Base-by-base conservation (phyloP, 352 stramenopile species). In the Elongisporangium undulatum region DNA sequence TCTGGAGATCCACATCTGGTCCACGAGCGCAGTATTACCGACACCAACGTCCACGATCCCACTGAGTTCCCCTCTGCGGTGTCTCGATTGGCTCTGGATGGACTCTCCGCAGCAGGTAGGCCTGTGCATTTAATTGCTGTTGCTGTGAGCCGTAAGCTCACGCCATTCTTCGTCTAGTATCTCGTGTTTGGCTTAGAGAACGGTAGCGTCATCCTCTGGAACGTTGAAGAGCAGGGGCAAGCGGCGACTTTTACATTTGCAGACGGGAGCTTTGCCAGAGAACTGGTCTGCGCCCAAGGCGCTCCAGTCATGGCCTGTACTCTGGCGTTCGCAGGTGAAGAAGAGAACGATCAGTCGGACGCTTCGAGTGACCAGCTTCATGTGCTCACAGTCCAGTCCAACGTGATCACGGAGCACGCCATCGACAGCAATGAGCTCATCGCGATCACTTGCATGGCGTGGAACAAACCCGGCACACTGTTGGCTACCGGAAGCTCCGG, bases 1-100 rank as follows among this genome's bases (percentile, higher is more conserved):
- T 26, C 64, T 59, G 7, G 63, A 77, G 16, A 70, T 82, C 49
- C 67, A 79, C 39, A 82, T 82, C 59, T 82, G 72, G 72, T 61
- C 64, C n/a, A 45, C 69, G n/a, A 63, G 75, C n/a, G 58, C 62
- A 2, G 51, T 67, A n/a, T 55, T 51, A 2, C 26, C 71, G n/a
- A 67, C 67, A 19, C 61, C 62, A 3, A 52, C 51, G 13, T 63
- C 51, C 8, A 77, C 63, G 20, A 74, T 82, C n/a, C 56, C 59
- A 22, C 52, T 79, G 49, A 65, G 64, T 17, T 54, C 61, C 22
- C 62, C 48, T 21, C 49, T 78, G 29, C 62, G 59, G 5, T 63
- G 64, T 59, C 39, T 78, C 17, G 55, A 63, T 54, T 78, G 71
- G 71, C 48, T 78, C 15, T 65, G 71, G 12, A 67, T 68, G 3